Conservation (phyloP, 805 yeast genomes). For the Wickerhamiella spandovensis region DNA sequence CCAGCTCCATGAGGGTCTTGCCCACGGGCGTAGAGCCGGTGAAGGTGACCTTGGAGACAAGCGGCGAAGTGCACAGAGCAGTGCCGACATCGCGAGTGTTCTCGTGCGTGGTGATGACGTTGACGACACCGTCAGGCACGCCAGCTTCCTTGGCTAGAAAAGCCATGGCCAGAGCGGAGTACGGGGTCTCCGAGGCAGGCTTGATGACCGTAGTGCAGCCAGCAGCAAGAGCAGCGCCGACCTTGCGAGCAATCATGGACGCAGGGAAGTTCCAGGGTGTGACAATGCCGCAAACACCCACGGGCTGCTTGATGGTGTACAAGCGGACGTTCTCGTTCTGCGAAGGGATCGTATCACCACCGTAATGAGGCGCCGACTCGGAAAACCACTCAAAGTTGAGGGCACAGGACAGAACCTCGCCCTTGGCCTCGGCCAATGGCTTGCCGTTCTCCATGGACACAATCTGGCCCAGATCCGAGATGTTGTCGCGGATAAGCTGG, state of each 20-base stretch:
- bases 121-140: constrained; percentile 54
- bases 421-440: constrained; percentile 54
- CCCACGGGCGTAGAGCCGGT: constrained; percentile 74
- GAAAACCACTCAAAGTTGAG: constrained; percentile 84
- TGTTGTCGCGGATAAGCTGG: constrained; percentile 40
- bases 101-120: constrained; percentile 37
- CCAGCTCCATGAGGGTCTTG: constrained; percentile 48
- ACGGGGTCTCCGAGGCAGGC: constrained; percentile 68
- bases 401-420: constrained; percentile 54
- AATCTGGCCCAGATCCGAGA: constrained; percentile 50
- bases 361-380: constrained; percentile 53
- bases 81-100: constrained; percentile 34
- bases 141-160: constrained; percentile 52
- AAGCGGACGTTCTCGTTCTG: constrained; percentile 35
- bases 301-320: constrained; percentile 53
- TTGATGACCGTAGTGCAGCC: constrained; percentile 69
- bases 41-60: constrained; percentile 55
- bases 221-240: constrained; percentile 67
- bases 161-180: constrained; percentile 57
- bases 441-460: constrained; percentile 66
- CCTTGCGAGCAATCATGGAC: constrained; percentile 63
- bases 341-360: constrained; percentile 56
- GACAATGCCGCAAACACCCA: constrained; percentile 66
- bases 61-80: constrained; percentile 40
- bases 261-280: constrained; percentile 82